Percentiles rank a stretch among this genome's conserved stretches.
Conservation (phyloP, 352 stramenopile species). For the Globisporangium radiosum region DNA sequence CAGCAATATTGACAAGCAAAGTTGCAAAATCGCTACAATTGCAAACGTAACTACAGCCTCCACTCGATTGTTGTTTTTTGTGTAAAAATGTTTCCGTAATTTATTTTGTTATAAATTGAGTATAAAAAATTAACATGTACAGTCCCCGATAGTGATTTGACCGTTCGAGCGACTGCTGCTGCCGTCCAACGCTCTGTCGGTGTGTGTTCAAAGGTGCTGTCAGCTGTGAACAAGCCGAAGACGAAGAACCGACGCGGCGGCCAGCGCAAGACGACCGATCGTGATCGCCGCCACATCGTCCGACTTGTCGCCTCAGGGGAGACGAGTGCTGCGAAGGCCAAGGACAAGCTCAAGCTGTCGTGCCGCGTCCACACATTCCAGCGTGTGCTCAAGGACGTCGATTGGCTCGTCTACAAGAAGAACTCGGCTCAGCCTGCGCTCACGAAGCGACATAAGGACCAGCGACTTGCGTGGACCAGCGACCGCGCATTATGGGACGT, state of each 20-base stretch:
- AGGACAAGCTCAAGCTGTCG: neutral
- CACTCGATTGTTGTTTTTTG: too few species aligned
- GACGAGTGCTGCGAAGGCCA: neutral
- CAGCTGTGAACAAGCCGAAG: neutral
- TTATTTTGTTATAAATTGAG: too few species aligned
- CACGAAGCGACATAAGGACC: neutral
- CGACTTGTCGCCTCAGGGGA: neutral
- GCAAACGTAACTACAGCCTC: too few species aligned
- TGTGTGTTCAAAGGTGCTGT: too few species aligned
- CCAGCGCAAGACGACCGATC: neutral
- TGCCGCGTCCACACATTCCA: conserved; percentile 1
- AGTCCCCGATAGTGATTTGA: too few species aligned
- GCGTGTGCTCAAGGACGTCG: conserved; percentile 1
- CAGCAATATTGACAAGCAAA: too few species aligned
- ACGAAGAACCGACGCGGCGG: neutral
- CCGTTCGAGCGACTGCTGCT: too few species aligned
- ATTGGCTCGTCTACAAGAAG: conserved; percentile 4
- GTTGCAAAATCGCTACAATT: too few species aligned
- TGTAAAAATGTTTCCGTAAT: too few species aligned
- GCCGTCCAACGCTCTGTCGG: too few species aligned
- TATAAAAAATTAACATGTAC: too few species aligned
- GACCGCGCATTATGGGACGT: neutral
- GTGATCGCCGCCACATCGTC: neutral
- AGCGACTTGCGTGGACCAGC: neutral
- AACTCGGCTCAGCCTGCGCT: neutral